Evolutionary conservation across 2,329 filamentous ascomycete genomes (phyloP).

Genomic region (Fusarium anguioides): DNA sequence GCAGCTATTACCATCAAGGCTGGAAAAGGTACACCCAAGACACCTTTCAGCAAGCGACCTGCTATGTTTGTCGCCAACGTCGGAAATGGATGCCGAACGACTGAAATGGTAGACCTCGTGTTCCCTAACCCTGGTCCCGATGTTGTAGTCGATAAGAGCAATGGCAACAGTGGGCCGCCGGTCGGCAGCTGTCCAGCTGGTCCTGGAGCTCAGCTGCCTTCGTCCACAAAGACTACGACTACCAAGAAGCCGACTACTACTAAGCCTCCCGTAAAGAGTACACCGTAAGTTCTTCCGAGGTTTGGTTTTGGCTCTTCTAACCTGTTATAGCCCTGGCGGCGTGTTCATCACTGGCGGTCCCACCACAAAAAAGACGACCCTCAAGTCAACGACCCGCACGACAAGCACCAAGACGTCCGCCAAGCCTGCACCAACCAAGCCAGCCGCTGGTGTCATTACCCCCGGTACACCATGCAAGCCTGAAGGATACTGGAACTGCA

Average conservation of each 20-base stretch:
- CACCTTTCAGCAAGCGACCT: constrained; percentile 66
- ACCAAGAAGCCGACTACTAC: constrained; percentile 8
- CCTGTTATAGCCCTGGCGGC: constrained; percentile 8
- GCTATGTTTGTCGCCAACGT: constrained; percentile 78
- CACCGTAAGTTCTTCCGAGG: constrained; percentile 9
- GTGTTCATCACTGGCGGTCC: constrained; percentile 21
- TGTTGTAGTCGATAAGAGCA: constrained; percentile 53
- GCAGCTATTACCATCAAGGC: constrained; percentile 72
- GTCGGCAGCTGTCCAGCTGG: constrained; percentile 32
- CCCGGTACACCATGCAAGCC: constrained; percentile 40
- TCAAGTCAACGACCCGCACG: constrained; percentile 23
- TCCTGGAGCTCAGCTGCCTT: constrained; percentile 35
- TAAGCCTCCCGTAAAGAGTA: constrained; percentile 18
- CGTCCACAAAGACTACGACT: constrained; percentile 12
- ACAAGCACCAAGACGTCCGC: constrained; percentile 2
- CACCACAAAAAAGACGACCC: constrained; percentile 25
- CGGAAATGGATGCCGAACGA: constrained; percentile 50
- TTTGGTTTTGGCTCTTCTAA: background rate
- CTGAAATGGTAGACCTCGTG: constrained; percentile 65
- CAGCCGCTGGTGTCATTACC: constrained; percentile 18
- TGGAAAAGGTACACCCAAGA: constrained; percentile 41
- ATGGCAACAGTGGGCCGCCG: constrained; percentile 38
- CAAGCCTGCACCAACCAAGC: constrained; percentile 17
- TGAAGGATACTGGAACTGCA: constrained; percentile 41
- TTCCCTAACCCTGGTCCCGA: constrained; percentile 67